These are phyloP conservation scores for Spergularia bocconei DNA, from an alignment of 148 eudicot genomes.

Conservation along the genomic window DNA sequence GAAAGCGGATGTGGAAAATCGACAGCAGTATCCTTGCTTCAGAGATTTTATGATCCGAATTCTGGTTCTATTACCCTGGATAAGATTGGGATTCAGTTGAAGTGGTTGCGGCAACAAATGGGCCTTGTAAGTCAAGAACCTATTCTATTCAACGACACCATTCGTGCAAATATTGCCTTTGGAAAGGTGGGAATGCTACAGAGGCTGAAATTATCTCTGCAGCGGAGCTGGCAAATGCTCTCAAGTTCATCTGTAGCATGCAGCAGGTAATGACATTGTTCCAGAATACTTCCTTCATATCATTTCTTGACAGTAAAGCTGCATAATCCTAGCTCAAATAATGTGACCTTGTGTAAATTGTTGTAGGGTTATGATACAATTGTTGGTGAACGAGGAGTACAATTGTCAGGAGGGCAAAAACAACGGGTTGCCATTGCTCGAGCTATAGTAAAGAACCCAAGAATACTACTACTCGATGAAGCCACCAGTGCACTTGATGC, in stretches of 20 bases:
- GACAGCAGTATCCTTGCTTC: conserved; percentile 15
- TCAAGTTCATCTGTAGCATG: conserved; percentile 16
- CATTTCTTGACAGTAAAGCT: not conserved
- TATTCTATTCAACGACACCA: conserved; percentile 10
- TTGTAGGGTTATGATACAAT: conserved; percentile 15
- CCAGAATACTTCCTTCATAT: not conserved
- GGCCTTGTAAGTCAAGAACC: conserved; percentile 21
- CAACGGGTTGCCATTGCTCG: conserved; percentile 20
- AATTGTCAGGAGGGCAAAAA: conserved; percentile 15
- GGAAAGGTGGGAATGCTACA: conserved; percentile 17
- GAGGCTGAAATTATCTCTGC: conserved; percentile 17
- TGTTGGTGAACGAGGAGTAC: conserved; percentile 19
- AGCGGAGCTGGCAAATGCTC: conserved; percentile 20
- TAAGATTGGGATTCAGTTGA: conserved; percentile 9
- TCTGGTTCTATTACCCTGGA: conserved; percentile 15
- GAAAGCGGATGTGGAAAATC: conserved; percentile 19
- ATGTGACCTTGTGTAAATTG: too few relatives aligned
- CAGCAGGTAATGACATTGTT: conserved; percentile 16
- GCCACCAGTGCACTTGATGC: conserved; percentile 18
- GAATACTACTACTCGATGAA: conserved; percentile 13
- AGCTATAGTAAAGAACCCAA: conserved; percentile 18
- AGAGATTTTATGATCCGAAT: conserved; percentile 17
- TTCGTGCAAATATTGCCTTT: conserved; percentile 10
- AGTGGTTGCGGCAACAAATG: conserved; percentile 17
- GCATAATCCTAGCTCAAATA: not conserved